phyloP scores from a whole-genome alignment of 108 stramenopile species.

The Fragilaria crotonensis region DNA sequence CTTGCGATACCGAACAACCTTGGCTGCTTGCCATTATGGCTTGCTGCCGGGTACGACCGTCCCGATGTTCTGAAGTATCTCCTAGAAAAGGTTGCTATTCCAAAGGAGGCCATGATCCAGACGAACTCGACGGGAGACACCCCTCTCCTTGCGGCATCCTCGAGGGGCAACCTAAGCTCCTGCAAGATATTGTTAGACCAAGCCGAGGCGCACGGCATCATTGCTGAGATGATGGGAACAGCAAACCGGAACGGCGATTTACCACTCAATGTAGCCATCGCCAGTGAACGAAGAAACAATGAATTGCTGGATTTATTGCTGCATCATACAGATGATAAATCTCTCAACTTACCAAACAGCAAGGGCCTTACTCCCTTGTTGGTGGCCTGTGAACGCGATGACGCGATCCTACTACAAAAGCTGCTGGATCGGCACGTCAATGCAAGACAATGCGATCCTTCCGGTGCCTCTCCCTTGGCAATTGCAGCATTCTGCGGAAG shows the following conservation, averaged over 20 bases:
- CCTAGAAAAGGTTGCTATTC: slow-evolving; percentile 14
- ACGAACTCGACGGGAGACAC: slow-evolving; percentile 35
- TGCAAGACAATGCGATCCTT: slow-evolving; percentile 10
- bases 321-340: slow-evolving; percentile 10
- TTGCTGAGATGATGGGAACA: slow-evolving; percentile 13
- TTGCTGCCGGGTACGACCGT: slow-evolving; percentile 37
- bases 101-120: slow-evolving; percentile 13
- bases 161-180: slow-evolving; percentile 24
- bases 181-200: slow-evolving; percentile 18
- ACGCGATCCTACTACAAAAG: slow-evolving; percentile 11
- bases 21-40: slow-evolving; percentile 27
- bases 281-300: slow-evolving; percentile 12
- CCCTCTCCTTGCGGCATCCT: slow-evolving; percentile 37
- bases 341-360: slow-evolving; percentile 12
- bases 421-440: slow-evolving; percentile 15
- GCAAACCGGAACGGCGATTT: slow-evolving; percentile 32
- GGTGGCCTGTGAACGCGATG: slow-evolving; percentile 38
- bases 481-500: slow-evolving; percentile 44
- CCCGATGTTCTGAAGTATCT: slow-evolving; percentile 28
- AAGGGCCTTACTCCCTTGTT: slow-evolving; percentile 30
- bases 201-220: slow-evolving; percentile 6
- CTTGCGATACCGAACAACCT: slow-evolving; percentile 6
- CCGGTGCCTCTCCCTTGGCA: slow-evolving; percentile 19
- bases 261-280: slow-evolving; percentile 27
- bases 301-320: slow-evolving; percentile 23